Evolutionary conservation across 2,329 filamentous ascomycete species (phyloP).

Genomic region (Trichoderma afroharzianum): DNA sequence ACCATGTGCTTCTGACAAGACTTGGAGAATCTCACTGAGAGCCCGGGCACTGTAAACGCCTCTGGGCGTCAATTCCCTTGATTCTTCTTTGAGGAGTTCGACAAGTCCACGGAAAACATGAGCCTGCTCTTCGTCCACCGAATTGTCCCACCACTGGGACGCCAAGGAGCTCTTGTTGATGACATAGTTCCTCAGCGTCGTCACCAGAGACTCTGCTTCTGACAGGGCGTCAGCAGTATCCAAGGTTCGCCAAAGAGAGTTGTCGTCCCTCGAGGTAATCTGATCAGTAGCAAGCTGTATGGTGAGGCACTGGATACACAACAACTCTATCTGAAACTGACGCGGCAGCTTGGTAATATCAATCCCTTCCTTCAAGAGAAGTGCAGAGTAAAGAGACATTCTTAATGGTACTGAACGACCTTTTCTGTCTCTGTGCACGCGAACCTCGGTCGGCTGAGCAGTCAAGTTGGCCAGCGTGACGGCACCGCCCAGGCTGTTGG

Average conservation of each 20-base stretch:
- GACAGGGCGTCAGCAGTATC: conserved; percentile 32
- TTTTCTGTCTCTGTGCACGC: conserved; percentile 57
- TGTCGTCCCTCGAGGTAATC: conserved; percentile 41
- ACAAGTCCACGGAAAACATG: conserved; percentile 41
- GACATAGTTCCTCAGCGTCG: conserved; percentile 35
- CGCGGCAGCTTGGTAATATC: conserved; percentile 38
- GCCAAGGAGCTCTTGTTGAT: conserved; percentile 34
- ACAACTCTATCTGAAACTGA: conserved; percentile 45
- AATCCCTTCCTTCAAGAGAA: conserved; percentile 48
- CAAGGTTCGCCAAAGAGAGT: conserved; percentile 46
- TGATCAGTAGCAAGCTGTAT: conserved; percentile 53
- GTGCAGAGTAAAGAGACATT: conserved; percentile 67
- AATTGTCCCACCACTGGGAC: conserved; percentile 38
- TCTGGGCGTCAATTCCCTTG: conserved; percentile 39
- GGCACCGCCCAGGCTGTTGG: conserved; percentile 67
- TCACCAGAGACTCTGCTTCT: conserved; percentile 44
- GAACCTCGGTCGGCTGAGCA: conserved; percentile 22
- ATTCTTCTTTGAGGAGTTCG: conserved; percentile 41
- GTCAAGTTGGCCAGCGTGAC: conserved; percentile 52
- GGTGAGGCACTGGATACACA: conserved; percentile 51
- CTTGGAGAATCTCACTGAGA: conserved; percentile 48
- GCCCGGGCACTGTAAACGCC: conserved; percentile 53
- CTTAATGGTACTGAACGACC: conserved; percentile 71
- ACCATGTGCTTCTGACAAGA: conserved; percentile 45
- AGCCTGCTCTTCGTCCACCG: conserved; percentile 32